Conservation (phyloP, 805 yeast species). For the Teunomyces gatunensis region DNA sequence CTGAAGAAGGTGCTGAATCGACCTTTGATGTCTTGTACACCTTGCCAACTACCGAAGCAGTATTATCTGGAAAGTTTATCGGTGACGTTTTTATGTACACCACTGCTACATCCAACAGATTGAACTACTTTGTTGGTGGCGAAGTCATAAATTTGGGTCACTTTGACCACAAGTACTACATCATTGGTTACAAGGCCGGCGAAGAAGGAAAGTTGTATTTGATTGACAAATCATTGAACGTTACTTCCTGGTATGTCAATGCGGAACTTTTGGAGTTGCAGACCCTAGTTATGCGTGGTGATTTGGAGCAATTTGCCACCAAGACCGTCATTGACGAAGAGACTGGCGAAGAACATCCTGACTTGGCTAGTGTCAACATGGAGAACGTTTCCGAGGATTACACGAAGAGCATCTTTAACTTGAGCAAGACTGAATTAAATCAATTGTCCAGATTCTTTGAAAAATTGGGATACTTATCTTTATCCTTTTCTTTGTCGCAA, state of each 20-base stretch:
- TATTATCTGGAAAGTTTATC: constrained; percentile 90
- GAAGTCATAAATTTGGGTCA: constrained; percentile 89
- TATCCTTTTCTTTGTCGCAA: constrained; percentile 78
- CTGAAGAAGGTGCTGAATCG: constrained; percentile 86
- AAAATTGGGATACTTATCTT: constrained; percentile 82
- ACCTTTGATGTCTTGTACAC: constrained; percentile 84
- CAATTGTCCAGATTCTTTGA: constrained; percentile 91
- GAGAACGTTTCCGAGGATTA: constrained; percentile 56
- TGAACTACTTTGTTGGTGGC: constrained; percentile 94
- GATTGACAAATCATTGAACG: constrained; percentile 85
- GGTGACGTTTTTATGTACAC: constrained; percentile 96
- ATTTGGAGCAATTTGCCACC: constrained; percentile 62
- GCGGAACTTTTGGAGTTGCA: constrained; percentile 90
- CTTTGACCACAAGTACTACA: constrained; percentile 81
- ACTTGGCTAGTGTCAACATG: constrained; percentile 43
- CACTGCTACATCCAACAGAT: constrained; percentile 72
- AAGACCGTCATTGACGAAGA: constrained; percentile 31
- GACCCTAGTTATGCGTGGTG: constrained; percentile 93
- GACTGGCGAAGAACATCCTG: constrained; percentile 38
- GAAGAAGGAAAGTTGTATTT: constrained; percentile 88
- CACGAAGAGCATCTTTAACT: constrained; percentile 49
- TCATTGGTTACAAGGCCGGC: constrained; percentile 80
- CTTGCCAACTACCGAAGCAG: constrained; percentile 61
- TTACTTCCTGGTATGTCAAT: constrained; percentile 77
- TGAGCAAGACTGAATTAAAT: constrained; percentile 63